These are phyloP conservation scores for Penicillium taxi DNA, from an alignment of 495 filamentous ascomycete genomes.

Conservation along the genomic window DNA sequence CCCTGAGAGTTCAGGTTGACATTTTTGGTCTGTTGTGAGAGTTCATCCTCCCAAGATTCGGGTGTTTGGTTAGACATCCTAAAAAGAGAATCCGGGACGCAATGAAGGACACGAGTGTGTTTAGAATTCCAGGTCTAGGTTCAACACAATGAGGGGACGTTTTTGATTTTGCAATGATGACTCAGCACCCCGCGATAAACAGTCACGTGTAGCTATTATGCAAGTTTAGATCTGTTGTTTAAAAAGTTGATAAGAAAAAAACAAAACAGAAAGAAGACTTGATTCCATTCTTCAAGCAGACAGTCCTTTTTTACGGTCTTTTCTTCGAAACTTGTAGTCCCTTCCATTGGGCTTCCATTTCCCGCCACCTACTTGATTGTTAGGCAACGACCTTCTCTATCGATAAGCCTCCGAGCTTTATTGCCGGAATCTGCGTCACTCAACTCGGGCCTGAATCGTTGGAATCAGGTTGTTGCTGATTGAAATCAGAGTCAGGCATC, in stretches of 20 bases:
- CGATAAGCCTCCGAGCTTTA: conserved; percentile 30
- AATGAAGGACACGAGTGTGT: conserved; percentile 25
- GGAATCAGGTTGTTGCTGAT: too few species aligned
- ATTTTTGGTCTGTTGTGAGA: conserved; percentile 77
- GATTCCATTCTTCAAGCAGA: too few species aligned
- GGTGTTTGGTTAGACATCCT: conserved; percentile 72
- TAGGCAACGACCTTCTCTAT: conserved; percentile 18
- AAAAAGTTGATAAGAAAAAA: too few species aligned
- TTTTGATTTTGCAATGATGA: conserved; percentile 30
- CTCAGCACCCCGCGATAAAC: conserved; percentile 29
- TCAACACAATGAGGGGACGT: conserved; percentile 15
- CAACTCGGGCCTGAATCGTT: too few species aligned
- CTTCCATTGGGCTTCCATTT: too few species aligned
- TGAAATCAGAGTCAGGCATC: too few species aligned
- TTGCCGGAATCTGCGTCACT: too few species aligned
- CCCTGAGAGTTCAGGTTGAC: conserved; percentile 73
- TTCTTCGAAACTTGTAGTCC: too few species aligned
- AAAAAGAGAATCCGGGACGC: conserved; percentile 15
- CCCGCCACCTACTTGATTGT: conserved; percentile 1
- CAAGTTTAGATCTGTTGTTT: too few species aligned
- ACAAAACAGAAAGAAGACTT: not conserved
- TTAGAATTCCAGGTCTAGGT: too few species aligned
- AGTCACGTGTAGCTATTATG: conserved; percentile 15
- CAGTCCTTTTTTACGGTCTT: too few species aligned
- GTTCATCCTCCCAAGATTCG: conserved; percentile 94